Evolutionary conservation across 768 basidiomycete genomes (phyloP), one percentile per base, ranked within the genome.

Genomic region (Mycena capillaripes): DNA sequence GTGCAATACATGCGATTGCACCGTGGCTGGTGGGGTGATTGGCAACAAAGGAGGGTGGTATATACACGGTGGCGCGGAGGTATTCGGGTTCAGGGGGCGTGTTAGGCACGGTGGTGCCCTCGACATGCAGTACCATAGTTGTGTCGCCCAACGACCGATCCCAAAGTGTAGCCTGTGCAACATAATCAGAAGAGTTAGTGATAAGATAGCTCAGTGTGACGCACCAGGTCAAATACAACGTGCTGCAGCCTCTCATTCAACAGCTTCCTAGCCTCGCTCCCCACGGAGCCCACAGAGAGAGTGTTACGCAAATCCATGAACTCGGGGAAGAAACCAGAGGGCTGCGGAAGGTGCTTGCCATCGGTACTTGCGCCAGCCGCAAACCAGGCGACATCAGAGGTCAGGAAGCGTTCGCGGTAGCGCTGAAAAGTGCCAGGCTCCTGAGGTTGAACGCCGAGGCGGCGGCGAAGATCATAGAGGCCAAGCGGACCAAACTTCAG

Each of bases 91-190:
- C 44, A 7, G 65, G 3, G 1, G 65, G 65, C 19, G 64, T 59
- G 17, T 57, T 62, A 4, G 71, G 71, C 2, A 59, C n/a, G 7
- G 62, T 65, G 21, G 63, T 72, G 21, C 71, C 71, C 17, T 66
- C 64, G 36, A 60, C 36, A 12, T 72, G 64, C 48, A 72, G 17
- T 7, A 72, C 27, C 63, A 72, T 60, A 2, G 71, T 72, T 7
- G 63, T 66, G 2, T 57, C 42, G 16, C 71, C 71, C n/a, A 52
- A 55, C 1, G 25, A 17, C n/a, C 70, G 64, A 67, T 71, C 70
- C 62, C 46, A 58, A 16, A 30, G 4, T 3, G 71, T 72, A 23
- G 65, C 71, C 71, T 72, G 17, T 48, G 46, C 14, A 38, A 40
- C 46, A 2, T 25, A 5, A 36, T 1, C 9, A 36, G 46, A 29